Evolutionary conservation across 2,329 filamentous ascomycete species (phyloP).

Genomic region (Gremmenia infestans): DNA sequence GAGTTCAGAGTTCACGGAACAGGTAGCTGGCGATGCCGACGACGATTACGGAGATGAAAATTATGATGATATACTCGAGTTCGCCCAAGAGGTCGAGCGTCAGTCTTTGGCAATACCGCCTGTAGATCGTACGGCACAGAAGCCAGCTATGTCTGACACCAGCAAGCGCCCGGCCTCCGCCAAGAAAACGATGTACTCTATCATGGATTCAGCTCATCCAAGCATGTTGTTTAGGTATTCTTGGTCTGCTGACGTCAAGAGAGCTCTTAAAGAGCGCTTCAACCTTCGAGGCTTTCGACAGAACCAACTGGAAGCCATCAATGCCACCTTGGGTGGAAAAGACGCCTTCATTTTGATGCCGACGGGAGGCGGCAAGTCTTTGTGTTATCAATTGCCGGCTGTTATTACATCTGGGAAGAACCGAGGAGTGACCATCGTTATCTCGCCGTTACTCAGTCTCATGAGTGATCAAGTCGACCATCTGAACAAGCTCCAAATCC

Average conservation of each 20-base stretch:
- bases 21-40: conserved; percentile 5
- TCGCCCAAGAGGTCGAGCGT: conserved; percentile 39
- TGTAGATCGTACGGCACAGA: conserved; percentile 6
- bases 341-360: conserved; percentile 98
- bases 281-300: conserved; percentile 80
- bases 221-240: conserved; percentile 62
- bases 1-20: background rate
- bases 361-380: conserved; percentile 91
- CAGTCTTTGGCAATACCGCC: conserved; percentile 18
- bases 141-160: conserved; percentile 9
- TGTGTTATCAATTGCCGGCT: conserved; percentile 93
- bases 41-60: conserved; percentile 30
- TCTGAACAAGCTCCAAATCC: conserved; percentile 67
- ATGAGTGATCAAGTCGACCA: conserved; percentile 97
- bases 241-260: conserved; percentile 84
- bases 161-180: conserved; percentile 9
- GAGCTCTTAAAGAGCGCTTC: conserved; percentile 77
- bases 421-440: conserved; percentile 80
- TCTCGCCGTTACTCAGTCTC: conserved; percentile 90
- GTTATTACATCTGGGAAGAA: conserved; percentile 78
- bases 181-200: conserved; percentile 28
- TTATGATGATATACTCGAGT: conserved; percentile 35
- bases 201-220: conserved; percentile 33
- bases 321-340: conserved; percentile 79
- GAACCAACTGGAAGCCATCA: conserved; percentile 93